Evolutionary conservation across 495 filamentous ascomycete genomes (phyloP), one percentile per base, ranked within the genome.

Genomic region (Aspergillus saccharolyticus): DNA sequence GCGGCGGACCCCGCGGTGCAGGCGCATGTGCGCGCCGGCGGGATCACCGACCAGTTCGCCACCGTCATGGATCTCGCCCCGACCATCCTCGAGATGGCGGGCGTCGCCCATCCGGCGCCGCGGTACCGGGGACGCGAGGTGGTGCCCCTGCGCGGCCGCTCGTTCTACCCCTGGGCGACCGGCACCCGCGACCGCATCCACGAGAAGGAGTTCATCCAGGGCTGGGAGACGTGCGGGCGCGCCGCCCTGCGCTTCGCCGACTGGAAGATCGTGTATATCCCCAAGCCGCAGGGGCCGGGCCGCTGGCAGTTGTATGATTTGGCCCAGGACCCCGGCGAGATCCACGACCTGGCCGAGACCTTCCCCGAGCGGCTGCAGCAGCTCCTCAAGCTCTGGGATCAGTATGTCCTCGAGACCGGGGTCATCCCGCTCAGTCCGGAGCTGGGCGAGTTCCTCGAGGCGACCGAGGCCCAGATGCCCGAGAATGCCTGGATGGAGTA

Each of bases 401-500:
- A 79, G 64, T 83, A 83, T 67, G 82, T 85, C 16, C 57, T 85
- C 14, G 83, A 86, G 67, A 83, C 80, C 0, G 83, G 83, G 3
- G 80, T 85, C 1, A 70, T 84, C 19, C 73, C 75, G 22, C 56
- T 78, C 28, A 69, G 70, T 30, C 74, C 73, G 12, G 72, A 75
- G 55, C 61, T 78, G 4, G 74, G 74, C 1, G 67, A 69, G 1
- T 78, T 78, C 47, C 20, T 85, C 19, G 80, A 79, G 51, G 82
- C 81, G 2, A 84, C 78, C 55, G 83, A 86, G 70, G 80, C 78
- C 45, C 83, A 86, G 75, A 86, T 86, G 83, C 76, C 76, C 1
- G 83, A 86, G 64, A 81, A 84, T 69, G 81, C 76, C 5, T 86
- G 83, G 83, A 86, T 86, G 74, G 82, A 85, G 74, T 86, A 82